A percentile compares a stretch with the other conserved stretches of the same genome.
Evolutionary conservation across 2,329 filamentous ascomycete genomes (phyloP).

Genomic region (Ceratocystis huliohia): DNA sequence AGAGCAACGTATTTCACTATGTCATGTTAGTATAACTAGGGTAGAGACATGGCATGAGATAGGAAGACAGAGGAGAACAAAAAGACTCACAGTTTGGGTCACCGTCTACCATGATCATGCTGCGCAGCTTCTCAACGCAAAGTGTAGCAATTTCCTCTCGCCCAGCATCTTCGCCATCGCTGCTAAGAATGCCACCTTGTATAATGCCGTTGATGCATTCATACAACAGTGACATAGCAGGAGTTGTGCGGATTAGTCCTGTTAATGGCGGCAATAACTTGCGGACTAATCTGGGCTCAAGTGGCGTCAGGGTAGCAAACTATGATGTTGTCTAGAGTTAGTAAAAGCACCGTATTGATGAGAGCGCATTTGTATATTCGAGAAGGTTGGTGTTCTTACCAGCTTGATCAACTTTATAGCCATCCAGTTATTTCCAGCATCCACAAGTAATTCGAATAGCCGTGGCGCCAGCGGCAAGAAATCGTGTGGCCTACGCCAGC

Average conservation of each 20-base stretch:
- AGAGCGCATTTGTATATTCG: neutral
- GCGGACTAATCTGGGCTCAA: constrained; percentile 81
- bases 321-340: constrained; percentile 29
- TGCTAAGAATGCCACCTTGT: constrained; percentile 83
- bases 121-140: constrained; percentile 82
- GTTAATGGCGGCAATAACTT: constrained; percentile 86
- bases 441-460: constrained; percentile 81
- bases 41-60: neutral
- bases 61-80: neutral
- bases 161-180: constrained; percentile 63
- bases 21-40: constrained; percentile 20
- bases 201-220: constrained; percentile 99
- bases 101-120: constrained; percentile 86
- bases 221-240: constrained; percentile 94
- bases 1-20: constrained; percentile 93
- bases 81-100: constrained; percentile 71
- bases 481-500: constrained; percentile 85
- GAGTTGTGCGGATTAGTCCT: constrained; percentile 84
- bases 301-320: constrained; percentile 87
- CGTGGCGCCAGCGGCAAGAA: constrained; percentile 85
- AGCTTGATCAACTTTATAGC: constrained; percentile 98
- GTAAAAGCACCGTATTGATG: neutral
- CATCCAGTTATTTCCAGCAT: constrained; percentile 98
- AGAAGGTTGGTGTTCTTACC: constrained; percentile 37
- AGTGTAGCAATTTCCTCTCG: constrained; percentile 84